Conservation (phyloP, 768 basidiomycete species). For the Pisolithus sp. region DNA sequence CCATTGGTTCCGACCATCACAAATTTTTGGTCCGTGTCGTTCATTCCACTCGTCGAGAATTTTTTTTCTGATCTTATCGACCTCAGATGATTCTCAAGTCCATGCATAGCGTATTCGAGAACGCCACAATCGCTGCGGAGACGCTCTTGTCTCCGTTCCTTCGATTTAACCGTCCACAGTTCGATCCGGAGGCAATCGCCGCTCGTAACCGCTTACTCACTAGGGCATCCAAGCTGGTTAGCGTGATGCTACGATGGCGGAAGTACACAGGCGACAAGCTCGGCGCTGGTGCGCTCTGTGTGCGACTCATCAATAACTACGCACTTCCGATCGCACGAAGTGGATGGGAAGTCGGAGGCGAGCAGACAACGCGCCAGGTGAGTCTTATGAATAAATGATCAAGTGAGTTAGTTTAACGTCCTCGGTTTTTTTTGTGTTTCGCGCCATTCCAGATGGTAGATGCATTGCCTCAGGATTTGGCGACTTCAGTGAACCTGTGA, state of each 20-base stretch:
- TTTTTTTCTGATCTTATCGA: conserved; percentile 7
- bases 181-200: conserved; percentile 71
- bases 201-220: conserved; percentile 66
- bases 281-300: conserved; percentile 48
- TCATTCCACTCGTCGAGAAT: background rate
- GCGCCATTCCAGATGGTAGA: conserved; percentile 14
- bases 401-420: background rate
- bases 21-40: conserved; percentile 54
- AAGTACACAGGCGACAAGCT: conserved; percentile 60
- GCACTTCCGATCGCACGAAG: conserved; percentile 62
- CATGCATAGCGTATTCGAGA: conserved; percentile 45
- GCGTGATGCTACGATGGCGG: conserved; percentile 71
- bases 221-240: conserved; percentile 63
- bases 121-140: conserved; percentile 48
- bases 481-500: conserved; percentile 12
- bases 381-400: conserved; percentile 9
- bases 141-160: conserved; percentile 45
- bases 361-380: conserved; percentile 58
- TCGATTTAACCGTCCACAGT: conserved; percentile 38
- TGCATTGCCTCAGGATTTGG: conserved; percentile 22
- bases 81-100: conserved; percentile 53
- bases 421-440: conserved; percentile 3
- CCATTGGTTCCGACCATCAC: conserved; percentile 53
- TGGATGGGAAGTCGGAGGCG: conserved; percentile 87
- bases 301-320: conserved; percentile 49